Evolutionary conservation across 257 asterid species (phyloP).

Genomic region (Cordia subcordata): DNA sequence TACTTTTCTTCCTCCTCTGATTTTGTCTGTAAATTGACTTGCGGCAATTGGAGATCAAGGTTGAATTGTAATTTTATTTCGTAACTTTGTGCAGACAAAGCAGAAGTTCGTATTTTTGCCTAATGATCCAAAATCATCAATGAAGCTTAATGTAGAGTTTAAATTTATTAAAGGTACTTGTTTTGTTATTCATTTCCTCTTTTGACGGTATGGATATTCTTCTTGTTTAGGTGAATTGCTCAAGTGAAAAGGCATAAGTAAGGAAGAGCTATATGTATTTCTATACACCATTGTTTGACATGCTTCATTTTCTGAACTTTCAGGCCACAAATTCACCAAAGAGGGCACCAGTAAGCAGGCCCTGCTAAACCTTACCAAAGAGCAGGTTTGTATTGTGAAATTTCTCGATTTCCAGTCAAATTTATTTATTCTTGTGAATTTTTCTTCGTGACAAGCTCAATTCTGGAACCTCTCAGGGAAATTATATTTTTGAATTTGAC

Average conservation of each 20-base stretch:
- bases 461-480: slow-evolving; percentile 47
- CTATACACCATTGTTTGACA: slow-evolving; percentile 3
- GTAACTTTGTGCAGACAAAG: slow-evolving; percentile 38
- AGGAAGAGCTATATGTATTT: slow-evolving; percentile 1
- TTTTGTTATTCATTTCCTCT: slow-evolving; percentile 5
- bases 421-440: slow-evolving; percentile 7
- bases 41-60: not conserved
- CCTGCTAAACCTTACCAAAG: slow-evolving; percentile 65
- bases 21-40: slow-evolving; percentile 1
- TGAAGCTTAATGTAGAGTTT: slow-evolving; percentile 79
- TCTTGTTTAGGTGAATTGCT: not conserved
- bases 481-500: slow-evolving; percentile 73
- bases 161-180: slow-evolving; percentile 61
- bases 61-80: slow-evolving; percentile 9
- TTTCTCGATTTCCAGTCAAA: slow-evolving; percentile 4
- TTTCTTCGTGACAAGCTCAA: slow-evolving; percentile 10
- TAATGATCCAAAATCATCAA: slow-evolving; percentile 57
- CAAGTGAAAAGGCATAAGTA: slow-evolving; percentile 7
- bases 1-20: not conserved
- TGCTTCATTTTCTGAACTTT: slow-evolving; percentile 4
- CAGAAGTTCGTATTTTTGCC: slow-evolving; percentile 64
- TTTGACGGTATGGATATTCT: no score
- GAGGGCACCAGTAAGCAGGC: slow-evolving; percentile 65
- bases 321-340: slow-evolving; percentile 80
- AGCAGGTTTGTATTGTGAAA: slow-evolving; percentile 49